These are phyloP conservation scores for Pichia deserticola DNA, from an alignment of 805 yeast genomes.

Conservation along the genomic window DNA sequence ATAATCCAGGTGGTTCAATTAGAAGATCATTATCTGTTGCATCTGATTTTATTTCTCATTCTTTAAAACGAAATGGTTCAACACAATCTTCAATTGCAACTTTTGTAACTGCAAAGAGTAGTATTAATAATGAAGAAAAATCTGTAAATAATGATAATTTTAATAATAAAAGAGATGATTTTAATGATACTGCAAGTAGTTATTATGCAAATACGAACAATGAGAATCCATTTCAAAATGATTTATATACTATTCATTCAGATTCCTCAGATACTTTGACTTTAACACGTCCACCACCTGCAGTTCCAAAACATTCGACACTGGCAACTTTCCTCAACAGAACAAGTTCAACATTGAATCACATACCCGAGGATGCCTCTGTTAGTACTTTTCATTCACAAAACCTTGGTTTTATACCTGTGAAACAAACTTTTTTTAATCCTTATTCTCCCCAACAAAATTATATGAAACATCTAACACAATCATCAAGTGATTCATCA, in stretches of 20 bases:
- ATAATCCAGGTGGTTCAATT: constrained; percentile 10
- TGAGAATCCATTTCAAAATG: constrained; percentile 4
- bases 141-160: not conserved
- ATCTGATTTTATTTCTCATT: constrained; percentile 20
- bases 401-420: constrained; percentile 5
- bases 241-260: not conserved
- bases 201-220: not conserved
- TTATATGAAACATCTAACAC: constrained; percentile 4
- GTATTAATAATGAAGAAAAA: not conserved
- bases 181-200: not conserved
- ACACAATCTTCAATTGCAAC: constrained; percentile 24
- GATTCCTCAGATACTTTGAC: not conserved
- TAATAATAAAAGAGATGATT: not conserved
- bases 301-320: constrained; percentile 9
- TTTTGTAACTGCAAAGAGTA: constrained; percentile 16
- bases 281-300: constrained; percentile 5
- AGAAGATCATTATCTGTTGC: constrained; percentile 25
- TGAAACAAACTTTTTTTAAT: not conserved
- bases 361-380: constrained; percentile 17
- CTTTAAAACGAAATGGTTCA: constrained; percentile 22
- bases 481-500: constrained; percentile 1
- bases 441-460: not conserved
- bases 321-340: constrained; percentile 7
- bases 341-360: constrained; percentile 10
- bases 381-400: constrained; percentile 12